Base-by-base conservation (phyloP, 1,139 yeast species). In the Saccharomyces pastorianus region DNA sequence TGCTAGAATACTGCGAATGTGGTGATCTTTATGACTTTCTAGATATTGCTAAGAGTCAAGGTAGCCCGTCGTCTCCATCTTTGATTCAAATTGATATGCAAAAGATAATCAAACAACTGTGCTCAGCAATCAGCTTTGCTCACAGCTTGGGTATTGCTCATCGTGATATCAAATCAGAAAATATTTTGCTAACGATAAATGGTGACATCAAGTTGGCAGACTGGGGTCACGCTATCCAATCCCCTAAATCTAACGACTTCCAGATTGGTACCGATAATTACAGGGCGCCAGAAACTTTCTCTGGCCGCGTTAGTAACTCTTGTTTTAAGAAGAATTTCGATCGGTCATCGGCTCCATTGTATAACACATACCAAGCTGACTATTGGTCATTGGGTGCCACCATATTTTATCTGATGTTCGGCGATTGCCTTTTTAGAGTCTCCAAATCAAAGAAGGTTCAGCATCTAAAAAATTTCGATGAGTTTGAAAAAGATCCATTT, bases 201-300 rank as follows among this genome's bases (percentile, higher is more conserved):
- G 91, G 88, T 61, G 80, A 85, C 77, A 79, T 88, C 61, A 88
- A 87, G 67, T 73, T 88, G 54, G 88, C 95, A 54, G 96, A 88
- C 70, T 88, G 95, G 90, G 96, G 96, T 0, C 77, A 88, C 59
- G 91, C 95, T 5, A 84, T 95, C 8, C 79, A 84, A 17, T 71
- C 75, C 14, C 73, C 74, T 50, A 69, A 71, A 50, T 81, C 88
- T 62, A 73, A 77, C 17, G 96, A 89, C 61, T 85, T 87, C 63
- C 93, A 90, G 60, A 84, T 90, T 58, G 98, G 98, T 27, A 85
- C 95, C 17, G 97, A 90, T 68, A 79, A 96, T 58, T 91, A 91
- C 70, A 87, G 93, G 93, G 96, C 97, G 0, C 98, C 98, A 2
- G 98, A 91, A 70, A 78, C 91, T 50, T 38, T 38, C 17, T 20